phyloP scores from a whole-genome alignment of 1,284 basidiomycete species.

The Takashimella koratensis region DNA sequence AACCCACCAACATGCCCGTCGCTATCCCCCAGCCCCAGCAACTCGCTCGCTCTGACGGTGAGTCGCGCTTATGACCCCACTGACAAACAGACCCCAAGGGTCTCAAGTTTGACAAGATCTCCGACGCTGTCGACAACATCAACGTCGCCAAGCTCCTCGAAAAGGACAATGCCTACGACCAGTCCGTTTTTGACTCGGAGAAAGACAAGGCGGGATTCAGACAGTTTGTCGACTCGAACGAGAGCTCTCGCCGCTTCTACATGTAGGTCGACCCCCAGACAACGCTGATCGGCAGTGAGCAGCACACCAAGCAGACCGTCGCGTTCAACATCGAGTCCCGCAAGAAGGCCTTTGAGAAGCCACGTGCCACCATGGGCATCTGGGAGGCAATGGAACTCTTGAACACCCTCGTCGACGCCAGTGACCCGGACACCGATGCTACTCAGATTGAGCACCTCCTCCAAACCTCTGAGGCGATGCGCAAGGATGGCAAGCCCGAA shows the following conservation, averaged over 20 bases:
- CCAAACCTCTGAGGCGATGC: slow-evolving; percentile 86
- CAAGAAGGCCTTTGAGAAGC: slow-evolving; percentile 4
- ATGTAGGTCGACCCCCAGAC: slow-evolving; percentile 53
- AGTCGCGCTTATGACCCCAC: no score
- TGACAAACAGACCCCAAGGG: not conserved
- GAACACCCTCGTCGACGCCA: slow-evolving; percentile 8
- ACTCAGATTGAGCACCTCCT: slow-evolving; percentile 85
- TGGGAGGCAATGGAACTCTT: slow-evolving; percentile 8
- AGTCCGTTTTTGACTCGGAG: not conserved
- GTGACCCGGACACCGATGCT: slow-evolving; percentile 49
- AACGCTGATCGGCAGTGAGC: slow-evolving; percentile 1
- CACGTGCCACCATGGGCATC: slow-evolving; percentile 3
- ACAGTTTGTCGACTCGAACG: slow-evolving; percentile 5
- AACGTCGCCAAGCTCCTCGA: slow-evolving; percentile 2
- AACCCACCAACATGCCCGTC: no score
- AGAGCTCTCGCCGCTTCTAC: slow-evolving; percentile 55
- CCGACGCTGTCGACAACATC: slow-evolving; percentile 4
- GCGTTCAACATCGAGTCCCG: slow-evolving; percentile 6
- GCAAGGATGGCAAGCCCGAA: slow-evolving; percentile 74
- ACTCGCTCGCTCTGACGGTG: no score
- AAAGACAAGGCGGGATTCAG: slow-evolving; percentile 5
- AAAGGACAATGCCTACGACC: slow-evolving; percentile 1
- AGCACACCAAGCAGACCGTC: slow-evolving; percentile 9
- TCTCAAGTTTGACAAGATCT: slow-evolving; percentile 5
- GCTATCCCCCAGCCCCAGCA: no score